These are phyloP conservation scores for Drechmeria coniospora DNA, from an alignment of 2,329 filamentous ascomycete species.

Conservation along the genomic window DNA sequence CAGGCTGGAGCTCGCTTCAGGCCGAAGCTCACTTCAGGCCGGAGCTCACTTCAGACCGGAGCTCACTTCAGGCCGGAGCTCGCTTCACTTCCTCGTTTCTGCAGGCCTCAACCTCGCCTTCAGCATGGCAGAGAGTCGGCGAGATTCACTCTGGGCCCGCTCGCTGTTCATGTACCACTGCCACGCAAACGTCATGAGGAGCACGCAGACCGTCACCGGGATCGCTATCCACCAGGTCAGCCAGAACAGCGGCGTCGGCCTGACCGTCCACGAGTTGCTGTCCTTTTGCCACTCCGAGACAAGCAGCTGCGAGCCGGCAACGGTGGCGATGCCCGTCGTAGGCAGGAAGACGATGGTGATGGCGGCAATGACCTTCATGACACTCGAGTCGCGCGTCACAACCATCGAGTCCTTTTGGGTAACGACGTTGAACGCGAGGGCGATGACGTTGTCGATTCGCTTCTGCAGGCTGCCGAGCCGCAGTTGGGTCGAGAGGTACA, in stretches of 20 bases:
- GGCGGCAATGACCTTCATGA: slow-evolving; percentile 21
- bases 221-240: slow-evolving; percentile 15
- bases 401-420: slow-evolving; percentile 20
- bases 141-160: neutral
- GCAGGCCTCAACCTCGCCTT: no score
- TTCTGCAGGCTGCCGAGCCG: slow-evolving; percentile 18
- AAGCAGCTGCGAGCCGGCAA: slow-evolving; percentile 15
- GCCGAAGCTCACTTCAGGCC: no score
- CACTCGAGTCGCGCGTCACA: slow-evolving; percentile 19
- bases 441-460: slow-evolving; percentile 19
- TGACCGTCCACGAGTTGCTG: slow-evolving; percentile 9
- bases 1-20: no score
- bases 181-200: slow-evolving; percentile 12
- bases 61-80: no score
- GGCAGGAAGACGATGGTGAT: slow-evolving; percentile 23
- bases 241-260: slow-evolving; percentile 13
- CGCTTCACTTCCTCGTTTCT: no score
- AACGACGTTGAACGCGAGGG: slow-evolving; percentile 20
- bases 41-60: no score
- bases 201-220: slow-evolving; percentile 12
- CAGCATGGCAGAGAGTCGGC: no score
- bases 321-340: slow-evolving; percentile 17
- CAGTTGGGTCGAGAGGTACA: slow-evolving; percentile 20
- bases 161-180: slow-evolving; percentile 14
- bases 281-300: slow-evolving; percentile 8